Evolutionary conservation across 805 yeast species (phyloP), one percentile per base, ranked within the genome.

Genomic region (Ogataea paraovalis): DNA sequence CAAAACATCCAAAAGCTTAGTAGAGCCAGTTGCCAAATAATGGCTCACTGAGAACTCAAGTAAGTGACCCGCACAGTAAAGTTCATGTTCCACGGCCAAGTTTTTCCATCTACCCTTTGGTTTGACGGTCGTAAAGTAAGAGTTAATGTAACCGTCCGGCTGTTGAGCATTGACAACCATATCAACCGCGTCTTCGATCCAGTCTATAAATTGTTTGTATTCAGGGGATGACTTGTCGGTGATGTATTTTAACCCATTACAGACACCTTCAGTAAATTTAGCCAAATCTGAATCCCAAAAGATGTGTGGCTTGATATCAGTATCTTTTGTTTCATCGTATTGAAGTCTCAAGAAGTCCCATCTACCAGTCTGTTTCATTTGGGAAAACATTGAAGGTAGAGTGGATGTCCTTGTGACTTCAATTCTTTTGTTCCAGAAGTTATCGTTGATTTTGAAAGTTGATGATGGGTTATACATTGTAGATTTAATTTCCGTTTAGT

Each of bases 261-360:
- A 53, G 3, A 53, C 49, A 20, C 54, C 57, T 44, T 60, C 65
- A 14, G 57, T 34, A 23, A 51, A 53, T 44, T 60, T 60, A 18
- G 64, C 65, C 1, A 59, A 39, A 46, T 60, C 64, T 25, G 59
- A 52, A 44, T 60, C 65, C 65, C 65, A 60, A 36, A 60, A 60
- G 3, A 49, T 58, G 49, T 39, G 60, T 2, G 61, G 61, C 25
- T 51, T 44, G 20, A 49, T 41, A 10, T 40, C 34, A 14, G 20
- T 23, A 22, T 43, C 41, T 20, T 43, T 43, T 14, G 21, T 10
- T 25, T 23, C 34, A 28, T 37, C 41, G 16, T 39, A 43, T 18
- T 52, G 48, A 38, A 54, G 38, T 32, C 48, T 49, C 40, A 50
- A 45, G 22, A 55, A 50, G 21, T 52, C 58, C 61, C 61, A 57